A percentile compares a stretch with the other conserved stretches of the same genome.
phyloP scores from a whole-genome alignment of 1,284 basidiomycete genomes.

The Ustilago sp. region DNA sequence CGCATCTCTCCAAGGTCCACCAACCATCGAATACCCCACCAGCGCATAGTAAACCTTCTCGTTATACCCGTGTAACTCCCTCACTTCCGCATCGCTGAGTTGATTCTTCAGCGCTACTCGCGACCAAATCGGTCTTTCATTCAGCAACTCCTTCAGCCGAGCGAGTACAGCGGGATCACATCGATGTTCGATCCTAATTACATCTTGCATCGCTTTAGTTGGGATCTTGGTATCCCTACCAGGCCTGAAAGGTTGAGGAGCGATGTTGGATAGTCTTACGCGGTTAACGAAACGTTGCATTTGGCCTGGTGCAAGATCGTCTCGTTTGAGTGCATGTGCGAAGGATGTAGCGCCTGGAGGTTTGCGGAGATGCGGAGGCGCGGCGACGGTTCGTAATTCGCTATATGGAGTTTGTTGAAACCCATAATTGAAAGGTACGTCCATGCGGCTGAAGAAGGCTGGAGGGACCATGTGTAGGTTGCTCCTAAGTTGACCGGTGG shows the following conservation, averaged over 20 bases:
- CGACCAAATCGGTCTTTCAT: slow-evolving; percentile 87
- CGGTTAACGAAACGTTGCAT: slow-evolving; percentile 49
- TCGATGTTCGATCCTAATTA: slow-evolving; percentile 34
- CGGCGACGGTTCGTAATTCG: slow-evolving; percentile 44
- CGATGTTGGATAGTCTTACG: slow-evolving; percentile 42
- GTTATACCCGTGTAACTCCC: slow-evolving; percentile 72
- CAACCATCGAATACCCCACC: slow-evolving; percentile 83
- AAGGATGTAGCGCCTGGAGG: slow-evolving; percentile 4
- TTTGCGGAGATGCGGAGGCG: not conserved
- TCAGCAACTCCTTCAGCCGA: slow-evolving; percentile 56
- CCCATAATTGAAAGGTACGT: slow-evolving; percentile 57
- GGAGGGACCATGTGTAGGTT: slow-evolving; percentile 62
- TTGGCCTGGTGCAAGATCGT: not conserved
- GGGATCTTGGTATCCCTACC: slow-evolving; percentile 28
- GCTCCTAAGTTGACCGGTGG: slow-evolving; percentile 19
- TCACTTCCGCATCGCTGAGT: slow-evolving; percentile 77
- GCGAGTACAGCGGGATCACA: slow-evolving; percentile 23
- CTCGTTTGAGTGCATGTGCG: slow-evolving; percentile 8
- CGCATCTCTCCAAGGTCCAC: slow-evolving; percentile 93
- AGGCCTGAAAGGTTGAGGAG: slow-evolving; percentile 37
- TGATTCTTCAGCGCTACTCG: slow-evolving; percentile 85
- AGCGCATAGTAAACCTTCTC: slow-evolving; percentile 72
- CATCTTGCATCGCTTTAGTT: slow-evolving; percentile 22
- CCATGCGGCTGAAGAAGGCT: slow-evolving; percentile 59
- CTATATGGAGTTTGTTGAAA: slow-evolving; percentile 55